Conservation (phyloP, 768 basidiomycete species). For the Mrakia hoshinonis region DNA sequence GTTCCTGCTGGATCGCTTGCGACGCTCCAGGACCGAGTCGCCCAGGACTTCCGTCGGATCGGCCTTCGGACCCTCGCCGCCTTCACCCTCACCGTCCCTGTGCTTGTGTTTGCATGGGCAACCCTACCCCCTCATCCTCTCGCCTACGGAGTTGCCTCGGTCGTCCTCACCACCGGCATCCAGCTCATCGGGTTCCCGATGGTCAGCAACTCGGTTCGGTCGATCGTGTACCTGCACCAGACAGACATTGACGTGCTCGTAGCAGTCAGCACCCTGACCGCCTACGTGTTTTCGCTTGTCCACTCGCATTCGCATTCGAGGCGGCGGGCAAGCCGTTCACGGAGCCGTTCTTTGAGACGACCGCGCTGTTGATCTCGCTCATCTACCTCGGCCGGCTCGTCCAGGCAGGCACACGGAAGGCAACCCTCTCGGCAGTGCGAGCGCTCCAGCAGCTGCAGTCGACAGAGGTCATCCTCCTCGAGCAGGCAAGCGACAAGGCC, state of each 20-base stretch:
- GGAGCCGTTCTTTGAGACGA: conserved; percentile 46
- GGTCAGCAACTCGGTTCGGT: conserved; percentile 41
- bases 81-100: conserved; percentile 43
- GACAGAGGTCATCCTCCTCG: conserved; percentile 38
- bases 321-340: conserved; percentile 39
- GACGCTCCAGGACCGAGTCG: conserved; percentile 35
- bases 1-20: background rate
- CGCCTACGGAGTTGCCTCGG: conserved; percentile 42
- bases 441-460: conserved; percentile 42
- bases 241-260: conserved; percentile 45
- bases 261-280: conserved; percentile 42
- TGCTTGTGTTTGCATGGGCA: conserved; percentile 47
- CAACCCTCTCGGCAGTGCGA: conserved; percentile 40
- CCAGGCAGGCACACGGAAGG: conserved; percentile 42
- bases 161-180: conserved; percentile 44
- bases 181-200: conserved; percentile 43
- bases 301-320: conserved; percentile 42
- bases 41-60: conserved; percentile 39
- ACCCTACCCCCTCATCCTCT: conserved; percentile 39
- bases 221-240: conserved; percentile 41
- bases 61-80: conserved; percentile 39
- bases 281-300: conserved; percentile 45
- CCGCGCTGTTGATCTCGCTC: conserved; percentile 44
- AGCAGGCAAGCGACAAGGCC: conserved; percentile 6
- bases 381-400: conserved; percentile 45